Evolutionary conservation across 2,329 filamentous ascomycete species (phyloP).

Genomic region (Fusarium compactum): DNA sequence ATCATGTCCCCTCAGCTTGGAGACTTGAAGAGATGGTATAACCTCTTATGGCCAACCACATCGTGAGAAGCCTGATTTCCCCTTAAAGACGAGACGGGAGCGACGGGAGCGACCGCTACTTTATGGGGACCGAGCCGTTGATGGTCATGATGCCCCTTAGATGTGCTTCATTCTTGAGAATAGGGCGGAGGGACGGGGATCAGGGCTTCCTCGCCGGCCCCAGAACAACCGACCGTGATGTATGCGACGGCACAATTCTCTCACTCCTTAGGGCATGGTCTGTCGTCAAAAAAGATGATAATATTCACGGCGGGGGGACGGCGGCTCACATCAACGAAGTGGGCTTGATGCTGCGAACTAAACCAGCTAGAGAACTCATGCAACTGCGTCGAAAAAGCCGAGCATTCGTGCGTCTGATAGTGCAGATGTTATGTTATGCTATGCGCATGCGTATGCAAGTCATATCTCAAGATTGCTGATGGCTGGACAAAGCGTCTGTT

Average conservation of each 20-base stretch:
- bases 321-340: slow-evolving; percentile 27
- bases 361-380: slow-evolving; percentile 35
- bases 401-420: slow-evolving; percentile 35
- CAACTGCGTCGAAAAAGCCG: slow-evolving; percentile 36
- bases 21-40: slow-evolving; percentile 31
- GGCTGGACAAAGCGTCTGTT: slow-evolving; percentile 33
- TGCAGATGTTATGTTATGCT: slow-evolving; percentile 29
- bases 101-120: slow-evolving; percentile 46
- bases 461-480: slow-evolving; percentile 38
- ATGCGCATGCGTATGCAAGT: slow-evolving; percentile 37
- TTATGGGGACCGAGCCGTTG: slow-evolving; percentile 45
- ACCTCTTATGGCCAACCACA: slow-evolving; percentile 48
- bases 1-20: slow-evolving; percentile 39
- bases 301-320: slow-evolving; percentile 26
- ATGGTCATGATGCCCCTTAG: slow-evolving; percentile 37
- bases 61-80: slow-evolving; percentile 39
- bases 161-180: slow-evolving; percentile 21
- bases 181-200: slow-evolving; percentile 24
- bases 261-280: slow-evolving; percentile 4
- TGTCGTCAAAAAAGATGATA: slow-evolving; percentile 10
- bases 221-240: neutral
- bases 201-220: slow-evolving; percentile 1
- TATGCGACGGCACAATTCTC: slow-evolving; percentile 10
- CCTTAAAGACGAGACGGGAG: slow-evolving; percentile 43
- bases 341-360: slow-evolving; percentile 37